Percentiles rank a stretch among this genome's conserved stretches.
Evolutionary conservation across 225 moss, liverwort and hornwort genomes (phyloP).

Genomic region (Bryum argenteum): DNA sequence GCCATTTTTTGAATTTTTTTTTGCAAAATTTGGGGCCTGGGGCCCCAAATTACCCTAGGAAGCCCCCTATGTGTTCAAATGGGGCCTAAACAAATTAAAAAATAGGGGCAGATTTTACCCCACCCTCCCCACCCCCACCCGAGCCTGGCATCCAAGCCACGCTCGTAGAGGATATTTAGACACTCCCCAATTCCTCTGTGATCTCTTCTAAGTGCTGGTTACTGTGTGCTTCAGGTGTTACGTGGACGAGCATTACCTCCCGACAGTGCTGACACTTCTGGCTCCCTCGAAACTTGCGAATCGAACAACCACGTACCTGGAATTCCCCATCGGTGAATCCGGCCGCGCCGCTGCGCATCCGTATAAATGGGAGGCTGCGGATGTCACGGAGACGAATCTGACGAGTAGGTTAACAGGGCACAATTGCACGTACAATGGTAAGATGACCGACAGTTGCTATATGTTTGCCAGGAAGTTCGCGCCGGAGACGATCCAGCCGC

Average conservation of each 20-base stretch:
- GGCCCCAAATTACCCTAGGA: no score
- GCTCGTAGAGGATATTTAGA: no score
- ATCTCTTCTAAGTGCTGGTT: no score
- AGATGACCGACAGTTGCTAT: slow-evolving; percentile 35
- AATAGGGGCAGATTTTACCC: no score
- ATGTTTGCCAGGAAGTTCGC: slow-evolving; percentile 54
- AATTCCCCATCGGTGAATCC: slow-evolving; percentile 16
- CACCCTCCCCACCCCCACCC: no score
- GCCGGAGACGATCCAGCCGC: slow-evolving; percentile 31
- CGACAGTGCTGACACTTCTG: slow-evolving; percentile 51
- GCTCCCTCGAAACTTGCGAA: slow-evolving; percentile 45
- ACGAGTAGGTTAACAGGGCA: slow-evolving; percentile 25
- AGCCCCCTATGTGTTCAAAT: no score
- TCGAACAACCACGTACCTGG: slow-evolving; percentile 38
- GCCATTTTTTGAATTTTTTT: no score
- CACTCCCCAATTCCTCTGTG: no score
- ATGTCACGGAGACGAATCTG: slow-evolving; percentile 29
- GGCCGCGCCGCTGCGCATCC: slow-evolving; percentile 33
- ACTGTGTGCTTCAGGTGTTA: slow-evolving; percentile 26
- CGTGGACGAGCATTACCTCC: slow-evolving; percentile 53
- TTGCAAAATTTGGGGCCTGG: no score
- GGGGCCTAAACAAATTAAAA: no score
- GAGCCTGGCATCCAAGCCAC: no score
- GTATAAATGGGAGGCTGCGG: slow-evolving; percentile 37
- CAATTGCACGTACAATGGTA: slow-evolving; percentile 54